Base-by-base conservation (phyloP, 1,139 yeast genomes). In the Scheffersomyces segobiensis region DNA sequence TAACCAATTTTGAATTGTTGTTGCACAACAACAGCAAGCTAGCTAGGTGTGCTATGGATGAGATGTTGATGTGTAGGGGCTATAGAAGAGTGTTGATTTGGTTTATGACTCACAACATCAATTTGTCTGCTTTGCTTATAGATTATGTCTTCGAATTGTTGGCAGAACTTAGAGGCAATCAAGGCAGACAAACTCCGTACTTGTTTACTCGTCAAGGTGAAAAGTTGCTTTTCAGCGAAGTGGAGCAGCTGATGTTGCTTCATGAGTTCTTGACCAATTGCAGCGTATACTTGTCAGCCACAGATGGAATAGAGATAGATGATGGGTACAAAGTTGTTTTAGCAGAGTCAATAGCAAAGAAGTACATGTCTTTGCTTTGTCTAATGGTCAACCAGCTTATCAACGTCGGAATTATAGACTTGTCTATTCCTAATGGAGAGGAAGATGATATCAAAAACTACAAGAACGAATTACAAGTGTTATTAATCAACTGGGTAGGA, bases 181-280 rank as follows among this genome's bases (percentile, higher is more conserved):
- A 67, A 5, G 65, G 67, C 17, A 62, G 66, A 5, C 64, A 66
- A 20, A 60, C 67, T 3, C 75, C 76, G 10, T 82, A 79, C 57
- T 62, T 65, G 17, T 85, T 87, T 65, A 82, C 89, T 7, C 77
- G 93, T 65, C 74, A 76, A 59, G 93, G 92, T 0, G 62, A 74
- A 3, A 59, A 63, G 3, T 63, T 87, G 10, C 73, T 71, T 8
- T 69, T 88, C 18, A 83, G 88, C 46, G 85, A 81, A 8, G 78
- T 86, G 53, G 93, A 89, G 63, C 78, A 74, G 60, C 83, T 84
- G 65, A 86, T 88, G 90, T 67, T 89, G n/a, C 70, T 89, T 50
- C 92, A 88, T 69, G 91, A 87, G 67, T 87, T 88, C 64, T 77
- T 89, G 58, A 79, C 84, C 18, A 86, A 83, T 60, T 81, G 88